Evolutionary conservation across 768 basidiomycete species (phyloP).

Genomic region (Lyophyllum shimeji): DNA sequence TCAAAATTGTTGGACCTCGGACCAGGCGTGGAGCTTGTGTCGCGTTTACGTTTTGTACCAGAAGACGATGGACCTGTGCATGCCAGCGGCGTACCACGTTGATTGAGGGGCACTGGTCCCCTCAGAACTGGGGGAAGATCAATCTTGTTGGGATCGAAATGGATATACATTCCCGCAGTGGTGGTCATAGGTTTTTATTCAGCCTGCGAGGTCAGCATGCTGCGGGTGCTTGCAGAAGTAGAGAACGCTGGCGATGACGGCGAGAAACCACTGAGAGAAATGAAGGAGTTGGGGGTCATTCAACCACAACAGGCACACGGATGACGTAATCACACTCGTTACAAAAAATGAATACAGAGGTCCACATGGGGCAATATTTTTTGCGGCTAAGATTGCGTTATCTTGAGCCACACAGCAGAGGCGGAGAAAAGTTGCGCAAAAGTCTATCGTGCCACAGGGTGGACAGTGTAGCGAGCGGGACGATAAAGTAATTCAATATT

Average conservation of each 20-base stretch:
- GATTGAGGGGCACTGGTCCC: constrained; percentile 15
- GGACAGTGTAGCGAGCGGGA: no score
- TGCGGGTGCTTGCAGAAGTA: neutral
- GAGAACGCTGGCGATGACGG: neutral
- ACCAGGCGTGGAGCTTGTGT: neutral
- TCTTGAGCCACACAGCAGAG: no score
- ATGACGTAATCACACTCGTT: neutral
- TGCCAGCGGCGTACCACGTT: constrained; percentile 4
- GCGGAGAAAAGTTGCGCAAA: no score
- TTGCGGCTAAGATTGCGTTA: neutral
- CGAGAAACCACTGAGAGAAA: neutral
- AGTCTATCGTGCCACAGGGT: no score
- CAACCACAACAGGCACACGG: neutral
- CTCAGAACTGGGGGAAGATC: constrained; percentile 17
- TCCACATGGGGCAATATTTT: neutral
- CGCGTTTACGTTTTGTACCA: constrained; percentile 10
- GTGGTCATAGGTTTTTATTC: neutral
- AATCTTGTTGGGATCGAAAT: constrained; percentile 19
- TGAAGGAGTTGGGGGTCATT: neutral
- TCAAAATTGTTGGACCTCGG: constrained; percentile 19
- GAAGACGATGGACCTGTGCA: neutral
- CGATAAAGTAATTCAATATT: neutral
- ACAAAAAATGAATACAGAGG: neutral
- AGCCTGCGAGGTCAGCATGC: neutral
- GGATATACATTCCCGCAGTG: constrained; percentile 12